A percentile compares a stretch with the other conserved stretches of the same genome.
Evolutionary conservation across 2,329 filamentous ascomycete genomes (phyloP).

Genomic region (Dryadomyces sulphureus): DNA sequence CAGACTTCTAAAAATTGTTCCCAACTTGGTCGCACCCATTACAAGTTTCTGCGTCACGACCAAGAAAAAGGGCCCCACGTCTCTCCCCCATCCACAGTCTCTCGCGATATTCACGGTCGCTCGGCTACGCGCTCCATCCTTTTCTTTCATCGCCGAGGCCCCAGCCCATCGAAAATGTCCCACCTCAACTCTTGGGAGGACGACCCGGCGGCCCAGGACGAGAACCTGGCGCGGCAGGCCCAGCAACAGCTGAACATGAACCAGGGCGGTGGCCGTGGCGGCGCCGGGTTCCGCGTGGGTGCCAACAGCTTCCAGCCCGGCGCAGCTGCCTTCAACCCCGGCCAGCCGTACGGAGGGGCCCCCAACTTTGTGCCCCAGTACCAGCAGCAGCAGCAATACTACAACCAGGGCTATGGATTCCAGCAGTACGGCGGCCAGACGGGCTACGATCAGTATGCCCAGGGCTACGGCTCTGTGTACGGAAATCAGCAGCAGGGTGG

Average conservation of each 20-base stretch:
- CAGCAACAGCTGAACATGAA: slow-evolving; percentile 65
- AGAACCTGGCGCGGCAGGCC: slow-evolving; percentile 62
- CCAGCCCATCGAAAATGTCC: slow-evolving; percentile 20
- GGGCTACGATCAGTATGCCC: slow-evolving; percentile 31
- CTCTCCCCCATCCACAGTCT: not conserved
- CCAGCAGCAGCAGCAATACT: slow-evolving; percentile 11
- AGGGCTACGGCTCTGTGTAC: slow-evolving; percentile 13
- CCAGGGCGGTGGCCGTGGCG: slow-evolving; percentile 9
- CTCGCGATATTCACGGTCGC: not conserved
- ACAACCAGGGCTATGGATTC: slow-evolving; percentile 16
- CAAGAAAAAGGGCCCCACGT: not conserved
- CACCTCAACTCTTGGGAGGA: slow-evolving; percentile 94
- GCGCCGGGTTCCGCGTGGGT: slow-evolving; percentile 43
- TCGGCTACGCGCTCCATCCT: not conserved
- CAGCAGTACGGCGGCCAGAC: slow-evolving; percentile 30
- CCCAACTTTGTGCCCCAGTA: slow-evolving; percentile 24
- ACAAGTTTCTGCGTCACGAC: not conserved
- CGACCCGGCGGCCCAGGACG: slow-evolving; percentile 63
- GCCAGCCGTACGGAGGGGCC: slow-evolving; percentile 45
- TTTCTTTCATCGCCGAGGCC: not conserved
- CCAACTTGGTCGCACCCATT: not conserved
- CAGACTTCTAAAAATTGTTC: slow-evolving; percentile 3
- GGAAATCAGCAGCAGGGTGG: slow-evolving; percentile 14
- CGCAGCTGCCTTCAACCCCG: slow-evolving; percentile 45
- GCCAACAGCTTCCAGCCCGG: slow-evolving; percentile 60